phyloP scores from a whole-genome alignment of 2,329 filamentous ascomycete species.

The Didymella lethalis region DNA sequence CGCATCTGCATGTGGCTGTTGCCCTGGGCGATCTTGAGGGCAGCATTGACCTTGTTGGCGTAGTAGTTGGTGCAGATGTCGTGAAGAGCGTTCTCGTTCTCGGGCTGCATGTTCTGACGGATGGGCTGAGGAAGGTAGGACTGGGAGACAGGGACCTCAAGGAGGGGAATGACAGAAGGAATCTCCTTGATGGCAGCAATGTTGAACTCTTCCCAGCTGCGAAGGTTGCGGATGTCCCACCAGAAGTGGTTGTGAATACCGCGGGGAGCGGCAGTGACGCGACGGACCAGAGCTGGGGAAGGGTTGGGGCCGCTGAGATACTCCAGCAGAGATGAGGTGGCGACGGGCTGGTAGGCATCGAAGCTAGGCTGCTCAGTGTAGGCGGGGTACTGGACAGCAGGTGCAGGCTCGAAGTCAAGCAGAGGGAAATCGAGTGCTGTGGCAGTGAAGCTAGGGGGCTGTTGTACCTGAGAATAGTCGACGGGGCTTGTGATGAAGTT shows the following conservation, averaged over 20 bases:
- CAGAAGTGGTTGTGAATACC: conserved; percentile 84
- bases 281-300: conserved; percentile 80
- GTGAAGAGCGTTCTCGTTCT: conserved; percentile 79
- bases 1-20: conserved; percentile 65
- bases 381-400: conserved; percentile 55
- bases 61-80: conserved; percentile 80
- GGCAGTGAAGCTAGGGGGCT: conserved; percentile 44
- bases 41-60: conserved; percentile 85
- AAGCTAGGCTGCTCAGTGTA: conserved; percentile 50
- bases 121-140: conserved; percentile 67
- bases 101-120: conserved; percentile 70
- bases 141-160: conserved; percentile 68
- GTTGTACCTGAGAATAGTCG: conserved; percentile 45
- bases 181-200: conserved; percentile 74
- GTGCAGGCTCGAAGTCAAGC: conserved; percentile 49
- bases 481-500: conserved; percentile 51
- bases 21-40: conserved; percentile 77
- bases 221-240: conserved; percentile 93
- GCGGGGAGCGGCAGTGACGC: conserved; percentile 74
- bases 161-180: conserved; percentile 74
- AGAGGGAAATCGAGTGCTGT: conserved; percentile 46
- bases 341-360: conserved; percentile 47
- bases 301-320: conserved; percentile 85
- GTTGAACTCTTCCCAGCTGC: conserved; percentile 83
- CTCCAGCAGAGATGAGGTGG: conserved; percentile 73